Evolutionary conservation across 495 filamentous ascomycete species (phyloP), one percentile per base, ranked within the genome.

Genomic region (Saxophila tyrrhenica): DNA sequence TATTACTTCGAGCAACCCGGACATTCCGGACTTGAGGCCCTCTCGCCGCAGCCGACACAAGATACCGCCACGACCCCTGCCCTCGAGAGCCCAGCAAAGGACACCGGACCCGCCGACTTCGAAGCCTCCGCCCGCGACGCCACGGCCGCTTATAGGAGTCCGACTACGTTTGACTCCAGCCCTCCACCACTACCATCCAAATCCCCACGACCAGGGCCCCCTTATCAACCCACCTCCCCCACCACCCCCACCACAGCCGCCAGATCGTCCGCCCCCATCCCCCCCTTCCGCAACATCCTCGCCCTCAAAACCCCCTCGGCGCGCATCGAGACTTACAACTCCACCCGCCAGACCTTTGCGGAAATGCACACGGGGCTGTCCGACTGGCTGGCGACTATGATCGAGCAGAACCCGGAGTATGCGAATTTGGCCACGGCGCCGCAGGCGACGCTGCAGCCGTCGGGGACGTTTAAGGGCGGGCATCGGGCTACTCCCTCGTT

Each of bases 251-350:
- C 16, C 51, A 38, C 3, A 46, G 23, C 32, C 21, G 24, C 42
- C 35, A 23, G 48, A 9, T 9, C 35, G 16, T 39, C 3, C 46
- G 20, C 23, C n/a, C 9, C 20, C 9, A 49, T 60, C 24, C 55
- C 60, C 0, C 54, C 60, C 32, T 89, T 89, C 68, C 77, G 84
- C 21, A 82, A 89, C 38, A 91, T 92, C 46, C 70, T 87, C 47
- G 77, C 77, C 3, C 70, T 87, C 32, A 73, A 75, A 19, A 72
- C 76, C 5, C 60, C 77, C 0, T 62, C 73, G 22, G 84, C 89
- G 39, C 80, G 87, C 21, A 83, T 89, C 44, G 67, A 73, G 35
- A 78, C 79, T 1, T 92, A 81, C 63, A 76, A 87, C 57, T 77
- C 79, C 32, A 83, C 84, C 0, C 75, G 86, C 46, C 68, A 74